Conservation (phyloP, 495 filamentous ascomycete genomes). For the Filosporella fistucella region DNA sequence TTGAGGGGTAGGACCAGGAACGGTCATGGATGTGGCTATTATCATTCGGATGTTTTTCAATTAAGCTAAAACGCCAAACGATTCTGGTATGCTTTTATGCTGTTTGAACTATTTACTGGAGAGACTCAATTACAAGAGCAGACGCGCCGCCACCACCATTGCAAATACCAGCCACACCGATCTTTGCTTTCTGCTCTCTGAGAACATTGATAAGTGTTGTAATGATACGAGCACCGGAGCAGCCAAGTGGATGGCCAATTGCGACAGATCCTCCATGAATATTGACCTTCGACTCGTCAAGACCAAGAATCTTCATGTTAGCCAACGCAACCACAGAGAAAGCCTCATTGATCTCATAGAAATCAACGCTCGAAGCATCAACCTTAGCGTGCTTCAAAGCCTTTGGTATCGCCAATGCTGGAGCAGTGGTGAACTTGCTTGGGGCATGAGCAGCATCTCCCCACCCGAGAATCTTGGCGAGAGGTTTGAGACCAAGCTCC, state of each 20-base stretch:
- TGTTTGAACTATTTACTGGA: conserved; percentile 17
- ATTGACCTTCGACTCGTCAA: conserved; percentile 87
- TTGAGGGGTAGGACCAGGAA: too few relatives aligned
- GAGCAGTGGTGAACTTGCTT: conserved; percentile 92
- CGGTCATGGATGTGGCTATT: too few relatives aligned
- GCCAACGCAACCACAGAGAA: conserved; percentile 95
- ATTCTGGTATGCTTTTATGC: not conserved
- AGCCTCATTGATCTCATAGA: conserved; percentile 98
- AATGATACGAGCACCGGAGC: conserved; percentile 87
- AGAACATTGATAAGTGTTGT: conserved; percentile 88
- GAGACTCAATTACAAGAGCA: conserved; percentile 79
- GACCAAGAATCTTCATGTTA: conserved; percentile 82
- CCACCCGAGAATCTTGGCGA: conserved; percentile 96
- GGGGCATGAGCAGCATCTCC: conserved; percentile 87
- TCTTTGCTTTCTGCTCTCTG: conserved; percentile 84
- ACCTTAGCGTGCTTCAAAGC: conserved; percentile 88
- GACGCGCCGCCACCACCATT: conserved; percentile 95
- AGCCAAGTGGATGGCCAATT: conserved; percentile 90
- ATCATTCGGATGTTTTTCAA: not conserved
- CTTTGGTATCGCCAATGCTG: conserved; percentile 93
- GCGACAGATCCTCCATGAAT: conserved; percentile 93
- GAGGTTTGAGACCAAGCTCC: conserved; percentile 79
- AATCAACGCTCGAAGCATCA: conserved; percentile 71
- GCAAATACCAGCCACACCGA: conserved; percentile 93
- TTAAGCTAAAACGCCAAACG: not conserved